phyloP scores from a whole-genome alignment of 2,329 filamentous ascomycete genomes.

The Aspergillus calidoustus region DNA sequence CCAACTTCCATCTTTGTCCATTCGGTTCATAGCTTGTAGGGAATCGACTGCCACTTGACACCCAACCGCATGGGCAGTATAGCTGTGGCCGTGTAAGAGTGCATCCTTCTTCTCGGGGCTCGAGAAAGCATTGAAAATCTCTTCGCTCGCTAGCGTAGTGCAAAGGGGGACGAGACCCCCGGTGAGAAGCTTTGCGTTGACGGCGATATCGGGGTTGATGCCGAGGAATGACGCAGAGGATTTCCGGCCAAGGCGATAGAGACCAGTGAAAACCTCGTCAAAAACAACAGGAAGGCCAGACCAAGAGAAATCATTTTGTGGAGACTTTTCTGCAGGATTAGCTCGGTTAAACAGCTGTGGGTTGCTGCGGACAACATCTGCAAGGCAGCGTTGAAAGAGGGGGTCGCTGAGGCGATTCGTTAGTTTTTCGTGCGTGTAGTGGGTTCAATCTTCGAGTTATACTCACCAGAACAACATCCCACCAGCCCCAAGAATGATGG shows the following conservation, averaged over 20 bases:
- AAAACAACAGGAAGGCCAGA: slow-evolving; percentile 77
- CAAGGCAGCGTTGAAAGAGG: slow-evolving; percentile 75
- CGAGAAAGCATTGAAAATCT: slow-evolving; percentile 73
- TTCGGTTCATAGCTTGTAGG: slow-evolving; percentile 61
- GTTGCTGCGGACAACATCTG: slow-evolving; percentile 67
- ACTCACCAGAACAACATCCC: slow-evolving; percentile 80
- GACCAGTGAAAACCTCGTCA: slow-evolving; percentile 85
- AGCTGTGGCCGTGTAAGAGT: slow-evolving; percentile 81
- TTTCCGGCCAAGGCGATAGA: slow-evolving; percentile 78
- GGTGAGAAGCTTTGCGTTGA: slow-evolving; percentile 83
- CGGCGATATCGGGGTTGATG: slow-evolving; percentile 72
- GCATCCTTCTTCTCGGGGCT: slow-evolving; percentile 77
- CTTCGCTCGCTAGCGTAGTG: slow-evolving; percentile 73
- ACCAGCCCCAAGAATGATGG: slow-evolving; percentile 77
- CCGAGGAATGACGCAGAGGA: slow-evolving; percentile 72
- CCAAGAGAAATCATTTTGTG: slow-evolving; percentile 55
- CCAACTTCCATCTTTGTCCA: slow-evolving; percentile 65
- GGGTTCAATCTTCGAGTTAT: not conserved
- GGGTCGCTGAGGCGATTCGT: slow-evolving; percentile 64
- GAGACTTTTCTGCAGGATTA: slow-evolving; percentile 24
- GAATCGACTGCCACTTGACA: slow-evolving; percentile 77
- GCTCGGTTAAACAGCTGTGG: slow-evolving; percentile 57
- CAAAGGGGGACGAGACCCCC: slow-evolving; percentile 79
- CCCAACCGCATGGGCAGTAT: slow-evolving; percentile 81
- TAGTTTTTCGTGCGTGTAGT: not conserved